These are phyloP conservation scores for Annulohypoxylon truncatum DNA, from an alignment of 2,329 filamentous ascomycete species.

Conservation along the genomic window DNA sequence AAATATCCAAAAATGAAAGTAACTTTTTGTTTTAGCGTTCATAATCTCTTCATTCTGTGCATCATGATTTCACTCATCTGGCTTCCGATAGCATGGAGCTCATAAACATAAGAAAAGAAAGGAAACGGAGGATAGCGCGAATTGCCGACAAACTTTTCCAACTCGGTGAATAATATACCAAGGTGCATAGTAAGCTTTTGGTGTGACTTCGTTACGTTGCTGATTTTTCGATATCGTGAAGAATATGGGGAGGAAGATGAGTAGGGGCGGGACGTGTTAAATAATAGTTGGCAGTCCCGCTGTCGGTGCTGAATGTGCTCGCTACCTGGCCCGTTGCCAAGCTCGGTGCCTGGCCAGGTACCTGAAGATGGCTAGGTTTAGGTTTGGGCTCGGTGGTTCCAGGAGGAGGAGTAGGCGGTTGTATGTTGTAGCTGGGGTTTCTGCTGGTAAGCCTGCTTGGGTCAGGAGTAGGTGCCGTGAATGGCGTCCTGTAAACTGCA, in stretches of 20 bases:
- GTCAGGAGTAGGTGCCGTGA: constrained; percentile 14
- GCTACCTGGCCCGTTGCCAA: too few relatives aligned
- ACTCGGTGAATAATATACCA: neutral
- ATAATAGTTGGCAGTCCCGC: neutral
- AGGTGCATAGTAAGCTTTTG: neutral
- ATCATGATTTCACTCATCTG: too few relatives aligned
- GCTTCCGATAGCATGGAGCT: neutral
- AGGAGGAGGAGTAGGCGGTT: neutral
- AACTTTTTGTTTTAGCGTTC: neutral
- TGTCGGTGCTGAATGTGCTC: neutral
- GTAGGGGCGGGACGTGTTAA: neutral
- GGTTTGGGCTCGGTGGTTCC: too few relatives aligned
- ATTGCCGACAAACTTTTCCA: neutral
- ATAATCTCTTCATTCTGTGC: neutral
- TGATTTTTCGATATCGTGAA: neutral
- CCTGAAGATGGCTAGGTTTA: neutral
- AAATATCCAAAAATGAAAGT: neutral
- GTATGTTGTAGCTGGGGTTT: neutral
- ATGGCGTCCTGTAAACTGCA: constrained; percentile 26
- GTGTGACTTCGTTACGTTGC: neutral
- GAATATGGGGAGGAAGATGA: neutral
- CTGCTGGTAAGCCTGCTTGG: neutral
- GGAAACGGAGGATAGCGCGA: neutral
- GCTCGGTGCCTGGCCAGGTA: too few relatives aligned
- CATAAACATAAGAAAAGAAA: neutral